Base-by-base conservation (phyloP, 1,284 basidiomycete species). In the Fomitopsis schrenkii region DNA sequence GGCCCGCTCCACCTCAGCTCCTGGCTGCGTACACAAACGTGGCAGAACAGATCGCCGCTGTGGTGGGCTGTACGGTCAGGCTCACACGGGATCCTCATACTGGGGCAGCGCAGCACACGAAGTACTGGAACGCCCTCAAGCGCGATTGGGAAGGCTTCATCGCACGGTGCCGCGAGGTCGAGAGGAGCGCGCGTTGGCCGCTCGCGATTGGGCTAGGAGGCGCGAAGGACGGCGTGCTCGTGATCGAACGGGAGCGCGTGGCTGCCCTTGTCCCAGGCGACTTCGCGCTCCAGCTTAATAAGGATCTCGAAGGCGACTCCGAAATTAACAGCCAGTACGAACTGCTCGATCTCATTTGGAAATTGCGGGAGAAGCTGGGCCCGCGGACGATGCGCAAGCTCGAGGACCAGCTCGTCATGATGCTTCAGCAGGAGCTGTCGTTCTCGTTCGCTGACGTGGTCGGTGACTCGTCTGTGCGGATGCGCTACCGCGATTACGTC, bases 81-180 rank as follows among this genome's bases (percentile, higher is more conserved):
- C 80, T 95, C 45, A 83, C 85, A 65, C 83, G 83, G 42, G 91
- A 93, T 69, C 80, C 87, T 0, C 85, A 87, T 63, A 95, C 92
- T 0, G 95, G 94, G 10, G 88, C 88, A 22, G 80, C 87, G 42
- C 86, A 91, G 63, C 82, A 94, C 67, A 85, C 86, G 55, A 86
- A 86, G 58, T 95, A 93, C 72, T 90, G 91, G 84, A 90, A 85
- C 67, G 86, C 88, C 0, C 76, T 96, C 64, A 95, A 94, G 73
- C 79, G 91, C 44, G 94, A 97, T 68, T 97, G 95, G 94, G 91
- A 97, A 69, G 93, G 94, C 1, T 93, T 97, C 70, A 87, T 96
- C 64, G 90, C 95, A 14, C 83, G 93, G 46, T 94, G 93, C 68
- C 85, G 92, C 60, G 93, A 95, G 68, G 80, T 94, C 14, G 94